Percentiles rank a stretch among this genome's conserved stretches.
phyloP scores from a whole-genome alignment of 2,329 filamentous ascomycete species.

The Coniosporium tulheliwenetii region DNA sequence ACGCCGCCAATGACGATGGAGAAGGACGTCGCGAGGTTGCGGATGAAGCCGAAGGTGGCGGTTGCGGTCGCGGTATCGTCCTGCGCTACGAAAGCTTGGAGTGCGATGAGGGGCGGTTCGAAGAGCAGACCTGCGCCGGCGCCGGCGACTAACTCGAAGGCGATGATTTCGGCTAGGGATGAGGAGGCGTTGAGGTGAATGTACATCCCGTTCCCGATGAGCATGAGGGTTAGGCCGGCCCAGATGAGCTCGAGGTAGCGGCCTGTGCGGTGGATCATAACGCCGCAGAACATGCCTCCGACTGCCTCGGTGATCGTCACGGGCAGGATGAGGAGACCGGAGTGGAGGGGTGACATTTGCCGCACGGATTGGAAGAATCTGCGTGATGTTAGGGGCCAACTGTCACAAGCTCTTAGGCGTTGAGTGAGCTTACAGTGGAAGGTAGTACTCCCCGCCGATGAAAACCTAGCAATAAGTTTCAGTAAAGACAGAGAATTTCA shows the following conservation, averaged over 20 bases:
- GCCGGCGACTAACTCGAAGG: slow-evolving; percentile 34
- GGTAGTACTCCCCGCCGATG: slow-evolving; percentile 51
- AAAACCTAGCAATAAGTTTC: slow-evolving; percentile 32
- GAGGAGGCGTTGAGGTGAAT: slow-evolving; percentile 23
- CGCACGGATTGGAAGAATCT: slow-evolving; percentile 47
- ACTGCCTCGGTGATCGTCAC: slow-evolving; percentile 32
- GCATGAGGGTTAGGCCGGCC: slow-evolving; percentile 24
- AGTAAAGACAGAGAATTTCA: neutral
- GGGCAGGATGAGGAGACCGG: slow-evolving; percentile 45
- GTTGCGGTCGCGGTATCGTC: slow-evolving; percentile 35
- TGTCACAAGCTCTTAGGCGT: no score
- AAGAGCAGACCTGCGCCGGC: slow-evolving; percentile 37
- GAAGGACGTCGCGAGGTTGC: slow-evolving; percentile 28
- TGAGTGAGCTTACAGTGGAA: slow-evolving; percentile 34
- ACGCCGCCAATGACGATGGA: slow-evolving; percentile 34
- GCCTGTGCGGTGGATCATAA: slow-evolving; percentile 35
- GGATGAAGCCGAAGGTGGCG: slow-evolving; percentile 33
- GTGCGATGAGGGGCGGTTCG: slow-evolving; percentile 37
- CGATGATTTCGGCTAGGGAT: slow-evolving; percentile 25
- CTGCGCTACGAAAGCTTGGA: slow-evolving; percentile 37
- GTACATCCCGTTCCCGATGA: slow-evolving; percentile 32
- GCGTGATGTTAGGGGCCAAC: slow-evolving; percentile 21
- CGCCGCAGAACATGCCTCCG: slow-evolving; percentile 28
- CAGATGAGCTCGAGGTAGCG: slow-evolving; percentile 31
- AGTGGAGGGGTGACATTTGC: slow-evolving; percentile 43